Evolutionary conservation across 2,329 filamentous ascomycete species (phyloP).

Genomic region (Phialophora macrospora): DNA sequence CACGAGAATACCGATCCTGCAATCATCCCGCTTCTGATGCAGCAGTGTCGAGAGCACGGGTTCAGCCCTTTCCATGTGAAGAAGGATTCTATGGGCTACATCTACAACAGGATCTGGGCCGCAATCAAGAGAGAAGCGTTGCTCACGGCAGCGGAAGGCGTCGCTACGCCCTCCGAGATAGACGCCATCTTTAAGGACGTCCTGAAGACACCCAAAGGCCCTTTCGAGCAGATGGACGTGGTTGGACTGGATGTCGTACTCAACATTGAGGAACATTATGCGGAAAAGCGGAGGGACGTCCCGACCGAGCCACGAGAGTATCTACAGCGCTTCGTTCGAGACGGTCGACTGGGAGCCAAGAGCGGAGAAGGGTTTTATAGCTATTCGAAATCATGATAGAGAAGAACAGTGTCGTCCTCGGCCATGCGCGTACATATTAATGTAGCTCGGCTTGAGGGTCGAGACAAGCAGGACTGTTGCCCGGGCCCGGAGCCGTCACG

Average conservation of each 20-base stretch:
- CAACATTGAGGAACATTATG: slow-evolving; percentile 50
- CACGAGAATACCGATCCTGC: slow-evolving; percentile 43
- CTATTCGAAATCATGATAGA: slow-evolving; percentile 34
- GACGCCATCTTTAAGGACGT: slow-evolving; percentile 48
- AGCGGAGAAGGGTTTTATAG: slow-evolving; percentile 45
- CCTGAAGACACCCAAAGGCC: slow-evolving; percentile 45
- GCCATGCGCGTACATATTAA: neutral
- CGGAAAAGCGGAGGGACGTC: slow-evolving; percentile 42
- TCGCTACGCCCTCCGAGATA: slow-evolving; percentile 46
- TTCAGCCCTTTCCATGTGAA: slow-evolving; percentile 48
- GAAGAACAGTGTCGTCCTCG: too few relatives aligned
- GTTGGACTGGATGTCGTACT: slow-evolving; percentile 50
- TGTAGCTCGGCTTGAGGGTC: neutral
- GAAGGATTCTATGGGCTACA: slow-evolving; percentile 47
- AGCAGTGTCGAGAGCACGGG: slow-evolving; percentile 43
- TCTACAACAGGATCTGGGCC: slow-evolving; percentile 50
- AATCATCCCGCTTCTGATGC: slow-evolving; percentile 42
- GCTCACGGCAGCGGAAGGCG: slow-evolving; percentile 44
- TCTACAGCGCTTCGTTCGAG: slow-evolving; percentile 42
- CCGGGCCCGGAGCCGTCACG: neutral
- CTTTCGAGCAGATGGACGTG: slow-evolving; percentile 50
- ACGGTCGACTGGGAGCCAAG: slow-evolving; percentile 45
- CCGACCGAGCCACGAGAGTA: slow-evolving; percentile 44
- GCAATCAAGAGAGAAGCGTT: slow-evolving; percentile 52
- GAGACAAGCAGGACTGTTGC: neutral